phyloP scores from a whole-genome alignment of 768 basidiomycete species.

The Suillus paluster region DNA sequence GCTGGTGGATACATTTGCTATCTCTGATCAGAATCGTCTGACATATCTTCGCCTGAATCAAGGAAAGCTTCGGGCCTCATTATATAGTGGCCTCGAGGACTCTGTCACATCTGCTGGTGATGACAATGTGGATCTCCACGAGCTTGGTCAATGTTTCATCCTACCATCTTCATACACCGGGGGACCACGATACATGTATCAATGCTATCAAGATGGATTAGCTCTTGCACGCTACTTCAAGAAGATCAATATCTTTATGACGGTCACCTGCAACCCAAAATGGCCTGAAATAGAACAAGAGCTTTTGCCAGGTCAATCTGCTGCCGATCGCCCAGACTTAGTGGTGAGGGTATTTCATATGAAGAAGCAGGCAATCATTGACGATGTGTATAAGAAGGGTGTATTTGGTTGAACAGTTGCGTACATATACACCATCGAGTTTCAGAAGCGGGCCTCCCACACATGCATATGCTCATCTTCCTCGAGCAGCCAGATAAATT shows the following conservation, averaged over 20 bases:
- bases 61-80: background rate
- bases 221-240: background rate
- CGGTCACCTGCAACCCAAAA: no score
- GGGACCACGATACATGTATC: background rate
- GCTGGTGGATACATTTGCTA: background rate
- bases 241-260: background rate
- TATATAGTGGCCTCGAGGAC: background rate
- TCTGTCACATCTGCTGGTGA: background rate
- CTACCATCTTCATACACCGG: background rate
- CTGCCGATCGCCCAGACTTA: no score
- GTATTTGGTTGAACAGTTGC: no score
- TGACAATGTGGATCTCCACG: background rate
- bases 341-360: no score
- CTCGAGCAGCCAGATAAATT: no score
- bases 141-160: background rate
- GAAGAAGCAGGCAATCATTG: no score
- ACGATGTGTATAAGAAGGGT: no score
- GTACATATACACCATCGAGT: no score
- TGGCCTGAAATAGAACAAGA: no score
- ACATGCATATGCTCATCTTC: no score
- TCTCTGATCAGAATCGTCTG: background rate
- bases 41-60: background rate
- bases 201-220: background rate
- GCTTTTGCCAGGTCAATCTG: no score
- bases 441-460: no score